A percentile compares a stretch with the other conserved stretches of the same genome.
These are phyloP conservation scores for Blumeriella jaapii DNA, from an alignment of 2,329 filamentous ascomycete species.

Conservation along the genomic window DNA sequence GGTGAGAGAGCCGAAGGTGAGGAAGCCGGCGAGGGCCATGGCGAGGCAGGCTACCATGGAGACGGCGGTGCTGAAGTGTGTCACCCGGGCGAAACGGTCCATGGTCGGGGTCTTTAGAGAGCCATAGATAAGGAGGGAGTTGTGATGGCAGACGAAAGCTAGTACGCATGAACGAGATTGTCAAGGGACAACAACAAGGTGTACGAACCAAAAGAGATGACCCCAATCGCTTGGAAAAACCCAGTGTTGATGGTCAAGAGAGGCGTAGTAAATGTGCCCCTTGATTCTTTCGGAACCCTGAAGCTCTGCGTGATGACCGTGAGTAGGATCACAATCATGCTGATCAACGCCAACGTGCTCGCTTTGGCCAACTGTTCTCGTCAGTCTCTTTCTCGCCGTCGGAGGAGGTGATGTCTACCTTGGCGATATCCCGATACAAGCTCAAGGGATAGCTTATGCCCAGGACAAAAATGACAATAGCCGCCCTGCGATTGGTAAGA, in stretches of 20 bases:
- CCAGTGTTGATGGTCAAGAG: constrained; percentile 73
- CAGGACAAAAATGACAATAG: constrained; percentile 81
- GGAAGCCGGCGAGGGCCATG: constrained; percentile 81
- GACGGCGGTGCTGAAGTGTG: constrained; percentile 82
- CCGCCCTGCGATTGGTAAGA: constrained; percentile 66
- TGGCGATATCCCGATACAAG: constrained; percentile 91
- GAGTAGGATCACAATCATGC: constrained; percentile 82
- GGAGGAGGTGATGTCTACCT: constrained; percentile 44
- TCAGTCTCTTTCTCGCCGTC: constrained; percentile 9
- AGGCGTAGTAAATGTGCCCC: constrained; percentile 58
- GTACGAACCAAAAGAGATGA: constrained; percentile 83
- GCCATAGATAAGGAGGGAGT: constrained; percentile 93
- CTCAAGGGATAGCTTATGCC: constrained; percentile 84
- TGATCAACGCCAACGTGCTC: constrained; percentile 81
- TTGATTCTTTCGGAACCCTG: constrained; percentile 57
- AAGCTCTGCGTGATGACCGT: constrained; percentile 80
- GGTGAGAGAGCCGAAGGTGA: constrained; percentile 86
- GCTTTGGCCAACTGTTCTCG: constrained; percentile 73
- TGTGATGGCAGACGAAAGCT: constrained; percentile 74
- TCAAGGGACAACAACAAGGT: background rate
- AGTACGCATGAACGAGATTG: constrained; percentile 23
- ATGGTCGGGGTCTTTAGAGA: constrained; percentile 89
- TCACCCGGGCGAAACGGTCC: constrained; percentile 86
- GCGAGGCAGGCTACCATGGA: constrained; percentile 85
- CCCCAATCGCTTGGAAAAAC: constrained; percentile 90